Conservation (phyloP, 768 basidiomycete genomes). For the Rhodosporidiobolus sp. region DNA sequence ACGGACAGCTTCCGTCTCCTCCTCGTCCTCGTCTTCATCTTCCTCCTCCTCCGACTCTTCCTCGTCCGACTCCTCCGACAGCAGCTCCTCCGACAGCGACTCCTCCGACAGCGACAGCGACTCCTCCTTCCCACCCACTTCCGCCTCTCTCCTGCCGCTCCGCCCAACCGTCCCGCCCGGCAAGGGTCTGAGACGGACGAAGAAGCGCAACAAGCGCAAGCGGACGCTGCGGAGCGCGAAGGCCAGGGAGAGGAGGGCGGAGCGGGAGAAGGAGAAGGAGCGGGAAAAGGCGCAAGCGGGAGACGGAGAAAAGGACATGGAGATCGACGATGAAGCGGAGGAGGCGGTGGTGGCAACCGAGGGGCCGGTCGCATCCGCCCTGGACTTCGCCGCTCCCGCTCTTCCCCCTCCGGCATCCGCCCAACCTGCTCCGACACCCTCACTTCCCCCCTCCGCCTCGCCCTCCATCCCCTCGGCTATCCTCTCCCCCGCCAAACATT, state of each 20-base stretch:
- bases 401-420: background rate
- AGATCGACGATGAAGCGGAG: background rate
- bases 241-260: background rate
- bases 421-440: background rate
- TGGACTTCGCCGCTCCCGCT: background rate
- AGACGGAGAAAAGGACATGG: background rate
- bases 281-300: background rate
- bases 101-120: background rate
- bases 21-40: background rate
- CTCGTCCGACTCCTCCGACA: background rate
- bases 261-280: background rate
- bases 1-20: background rate
- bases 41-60: slow-evolving; percentile 1
- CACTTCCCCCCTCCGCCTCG: background rate
- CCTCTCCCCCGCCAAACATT: background rate
- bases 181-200: background rate
- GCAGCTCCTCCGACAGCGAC: slow-evolving; percentile 8
- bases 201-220: slow-evolving; percentile 32
- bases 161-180: slow-evolving; percentile 19
- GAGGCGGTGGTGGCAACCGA: background rate
- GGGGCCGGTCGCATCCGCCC: background rate
- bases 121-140: background rate
- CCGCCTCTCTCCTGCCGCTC: no score
- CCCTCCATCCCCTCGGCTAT: background rate
- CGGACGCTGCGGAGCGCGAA: background rate